These are phyloP conservation scores for Emiliania huxleyi DNA, from an alignment of 78 protist species.

Conservation along the genomic window DNA sequence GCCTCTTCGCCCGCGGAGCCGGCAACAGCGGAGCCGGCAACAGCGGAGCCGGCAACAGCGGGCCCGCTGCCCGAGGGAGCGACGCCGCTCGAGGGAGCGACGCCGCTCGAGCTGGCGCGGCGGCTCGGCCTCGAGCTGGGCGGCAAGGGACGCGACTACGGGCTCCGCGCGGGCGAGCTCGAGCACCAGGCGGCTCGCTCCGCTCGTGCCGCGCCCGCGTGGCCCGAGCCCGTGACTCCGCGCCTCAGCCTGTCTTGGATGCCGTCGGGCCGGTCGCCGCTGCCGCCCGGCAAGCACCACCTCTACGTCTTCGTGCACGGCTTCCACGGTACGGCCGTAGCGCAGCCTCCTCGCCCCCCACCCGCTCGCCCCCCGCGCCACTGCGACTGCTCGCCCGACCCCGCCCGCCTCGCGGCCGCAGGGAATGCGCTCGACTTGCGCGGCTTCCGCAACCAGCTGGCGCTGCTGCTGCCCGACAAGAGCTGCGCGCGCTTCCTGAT, in stretches of 20 bases:
- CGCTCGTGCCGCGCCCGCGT: not conserved
- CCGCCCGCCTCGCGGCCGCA: no score
- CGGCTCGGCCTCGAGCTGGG: no score
- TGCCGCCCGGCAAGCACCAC: not conserved
- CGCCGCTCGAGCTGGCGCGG: not conserved
- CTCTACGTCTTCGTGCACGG: constrained; percentile 4
- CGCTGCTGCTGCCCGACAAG: not conserved
- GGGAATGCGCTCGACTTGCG: not conserved
- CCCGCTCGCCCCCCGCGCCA: no score
- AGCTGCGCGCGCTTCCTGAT: not conserved
- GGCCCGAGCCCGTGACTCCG: not conserved
- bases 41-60: no score
- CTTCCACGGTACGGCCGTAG: constrained; percentile 15
- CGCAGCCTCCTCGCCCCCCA: no score
- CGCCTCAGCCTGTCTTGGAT: not conserved
- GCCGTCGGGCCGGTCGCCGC: not conserved
- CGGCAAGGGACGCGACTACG: no score
- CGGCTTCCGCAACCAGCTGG: not conserved
- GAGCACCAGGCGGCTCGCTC: no score
- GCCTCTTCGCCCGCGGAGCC: not conserved
- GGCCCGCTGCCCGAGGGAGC: not conserved
- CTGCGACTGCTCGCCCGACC: no score
- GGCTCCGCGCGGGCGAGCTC: no score
- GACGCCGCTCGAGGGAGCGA: no score
- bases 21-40: no score